These are phyloP conservation scores for Teunomyces lycoperdinae DNA, from an alignment of 805 yeast genomes.

Conservation along the genomic window DNA sequence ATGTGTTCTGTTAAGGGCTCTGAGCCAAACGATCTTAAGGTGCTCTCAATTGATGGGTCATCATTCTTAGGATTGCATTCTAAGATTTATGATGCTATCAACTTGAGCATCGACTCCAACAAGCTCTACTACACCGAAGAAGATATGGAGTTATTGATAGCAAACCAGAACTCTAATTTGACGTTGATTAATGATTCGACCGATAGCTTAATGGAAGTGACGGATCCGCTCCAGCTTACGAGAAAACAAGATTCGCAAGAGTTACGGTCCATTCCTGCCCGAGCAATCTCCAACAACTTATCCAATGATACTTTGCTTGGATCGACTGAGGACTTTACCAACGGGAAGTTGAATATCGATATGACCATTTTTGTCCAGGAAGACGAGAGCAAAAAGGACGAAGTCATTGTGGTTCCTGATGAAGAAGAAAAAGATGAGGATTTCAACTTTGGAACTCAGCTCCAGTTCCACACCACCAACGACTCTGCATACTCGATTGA, in stretches of 20 bases:
- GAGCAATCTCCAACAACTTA: constrained; percentile 2
- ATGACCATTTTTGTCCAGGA: background rate
- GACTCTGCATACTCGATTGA: constrained; percentile 12
- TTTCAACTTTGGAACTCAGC: constrained; percentile 5
- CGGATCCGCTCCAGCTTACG: constrained; percentile 12
- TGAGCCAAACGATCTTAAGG: constrained; percentile 29
- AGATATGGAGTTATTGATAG: constrained; percentile 22
- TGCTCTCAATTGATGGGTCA: constrained; percentile 53
- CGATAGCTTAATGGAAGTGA: constrained; percentile 11
- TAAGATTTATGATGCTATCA: constrained; percentile 32
- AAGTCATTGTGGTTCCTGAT: constrained; percentile 2
- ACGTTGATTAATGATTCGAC: constrained; percentile 16
- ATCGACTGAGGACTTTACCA: constrained; percentile 6
- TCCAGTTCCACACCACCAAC: constrained; percentile 3
- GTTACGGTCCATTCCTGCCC: constrained; percentile 13
- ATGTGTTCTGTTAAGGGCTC: constrained; percentile 35
- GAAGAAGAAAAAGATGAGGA: constrained; percentile 1
- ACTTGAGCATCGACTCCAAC: constrained; percentile 16
- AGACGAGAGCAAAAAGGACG: background rate
- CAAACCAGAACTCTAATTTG: constrained; percentile 11
- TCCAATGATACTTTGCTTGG: constrained; percentile 13
- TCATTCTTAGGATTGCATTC: constrained; percentile 58
- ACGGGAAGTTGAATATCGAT: constrained; percentile 2
- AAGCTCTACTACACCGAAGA: constrained; percentile 30
- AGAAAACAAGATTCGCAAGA: constrained; percentile 14